These are phyloP conservation scores for Clathrus columnatus DNA, from an alignment of 768 basidiomycete genomes.

Conservation along the genomic window DNA sequence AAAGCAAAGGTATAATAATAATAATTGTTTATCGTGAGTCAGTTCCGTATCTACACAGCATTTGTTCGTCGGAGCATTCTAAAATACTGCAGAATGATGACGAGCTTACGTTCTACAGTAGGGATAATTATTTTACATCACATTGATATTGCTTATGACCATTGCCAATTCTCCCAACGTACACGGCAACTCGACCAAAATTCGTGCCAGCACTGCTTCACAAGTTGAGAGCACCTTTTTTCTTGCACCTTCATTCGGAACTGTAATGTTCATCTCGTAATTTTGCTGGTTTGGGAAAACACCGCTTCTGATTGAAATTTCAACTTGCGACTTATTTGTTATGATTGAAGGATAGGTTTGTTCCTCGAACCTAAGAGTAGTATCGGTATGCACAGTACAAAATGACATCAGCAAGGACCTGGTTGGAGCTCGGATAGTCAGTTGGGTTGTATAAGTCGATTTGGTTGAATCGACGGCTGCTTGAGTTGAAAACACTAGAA, in stretches of 20 bases:
- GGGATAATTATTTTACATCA: too few relatives aligned
- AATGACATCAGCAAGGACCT: conserved; percentile 2
- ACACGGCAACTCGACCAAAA: not conserved
- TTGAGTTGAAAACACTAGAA: not conserved
- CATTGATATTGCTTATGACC: not conserved
- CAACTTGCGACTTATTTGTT: not conserved
- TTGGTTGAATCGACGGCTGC: not conserved
- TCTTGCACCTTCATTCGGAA: too few relatives aligned
- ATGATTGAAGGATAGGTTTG: not conserved
- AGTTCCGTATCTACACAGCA: not conserved
- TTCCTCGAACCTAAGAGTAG: not conserved
- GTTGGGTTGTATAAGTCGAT: not conserved
- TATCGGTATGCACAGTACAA: conserved; percentile 2
- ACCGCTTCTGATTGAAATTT: not conserved
- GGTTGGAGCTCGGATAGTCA: not conserved
- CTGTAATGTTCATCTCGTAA: too few relatives aligned
- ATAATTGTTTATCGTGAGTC: not conserved
- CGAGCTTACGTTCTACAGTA: too few relatives aligned
- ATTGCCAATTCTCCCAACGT: conserved; percentile 4
- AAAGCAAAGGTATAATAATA: not conserved
- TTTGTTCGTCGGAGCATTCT: too few relatives aligned
- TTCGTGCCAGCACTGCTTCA: too few relatives aligned
- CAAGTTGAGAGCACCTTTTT: too few relatives aligned
- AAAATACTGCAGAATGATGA: too few relatives aligned
- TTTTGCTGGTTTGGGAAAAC: too few relatives aligned